Percentiles rank a stretch among this genome's conserved stretches.
These are phyloP conservation scores for Pyrenochaeta sp. DNA, from an alignment of 2,329 filamentous ascomycete species.

Conservation along the genomic window DNA sequence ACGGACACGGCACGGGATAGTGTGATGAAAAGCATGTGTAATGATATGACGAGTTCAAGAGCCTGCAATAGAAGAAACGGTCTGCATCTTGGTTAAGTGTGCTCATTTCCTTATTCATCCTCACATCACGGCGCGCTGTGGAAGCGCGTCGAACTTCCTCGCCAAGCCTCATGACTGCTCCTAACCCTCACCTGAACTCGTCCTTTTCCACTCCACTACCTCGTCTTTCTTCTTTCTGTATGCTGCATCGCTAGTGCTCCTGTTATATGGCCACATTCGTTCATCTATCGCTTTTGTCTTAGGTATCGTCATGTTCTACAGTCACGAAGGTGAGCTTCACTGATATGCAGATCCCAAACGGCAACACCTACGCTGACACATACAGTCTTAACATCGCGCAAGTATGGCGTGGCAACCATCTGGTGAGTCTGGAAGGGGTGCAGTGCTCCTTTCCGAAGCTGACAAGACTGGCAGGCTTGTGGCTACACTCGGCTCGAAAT, in stretches of 20 bases:
- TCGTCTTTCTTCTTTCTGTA: neutral
- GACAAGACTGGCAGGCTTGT: conserved; percentile 72
- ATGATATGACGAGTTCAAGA: conserved; percentile 30
- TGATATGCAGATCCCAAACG: neutral
- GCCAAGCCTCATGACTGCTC: conserved; percentile 18
- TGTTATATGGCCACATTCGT: conserved; percentile 7
- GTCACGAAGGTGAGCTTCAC: conserved; percentile 78
- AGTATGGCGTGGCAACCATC: conserved; percentile 93
- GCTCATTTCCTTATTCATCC: conserved; percentile 10
- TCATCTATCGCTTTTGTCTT: conserved; percentile 13
- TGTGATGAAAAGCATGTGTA: conserved; percentile 20
- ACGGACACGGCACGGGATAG: conserved; percentile 21
- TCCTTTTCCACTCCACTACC: neutral
- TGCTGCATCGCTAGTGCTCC: conserved; percentile 3
- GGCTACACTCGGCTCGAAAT: conserved; percentile 82
- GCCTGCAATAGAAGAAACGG: conserved; percentile 11
- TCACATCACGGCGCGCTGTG: conserved; percentile 31
- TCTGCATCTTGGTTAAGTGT: conserved; percentile 2
- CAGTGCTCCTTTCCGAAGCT: conserved; percentile 20
- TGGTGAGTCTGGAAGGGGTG: conserved; percentile 68
- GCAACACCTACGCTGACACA: conserved; percentile 27
- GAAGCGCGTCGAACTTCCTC: conserved; percentile 22
- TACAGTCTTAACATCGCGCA: conserved; percentile 78
- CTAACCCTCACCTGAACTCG: conserved; percentile 4
- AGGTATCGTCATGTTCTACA: conserved; percentile 81